Evolutionary conservation across 1,139 yeast species (phyloP), one percentile per base, ranked within the genome.

Genomic region (Lodderomyces jiufengensis): DNA sequence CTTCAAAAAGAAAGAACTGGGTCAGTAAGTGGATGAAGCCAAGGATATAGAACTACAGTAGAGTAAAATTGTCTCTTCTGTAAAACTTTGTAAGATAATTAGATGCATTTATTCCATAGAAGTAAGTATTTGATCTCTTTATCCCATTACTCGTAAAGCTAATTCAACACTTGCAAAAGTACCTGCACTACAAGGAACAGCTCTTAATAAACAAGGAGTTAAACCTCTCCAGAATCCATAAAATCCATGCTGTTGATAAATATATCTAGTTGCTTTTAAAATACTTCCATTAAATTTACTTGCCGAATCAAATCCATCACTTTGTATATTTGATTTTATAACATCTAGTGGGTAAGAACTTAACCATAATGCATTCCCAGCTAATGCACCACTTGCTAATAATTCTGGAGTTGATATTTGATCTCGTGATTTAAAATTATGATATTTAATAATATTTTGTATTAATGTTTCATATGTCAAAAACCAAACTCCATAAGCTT

Each of bases 401-500:
- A 83, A 65, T 52, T 81, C 80, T 44, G 79, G 73, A 0, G 90
- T 76, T 2, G 78, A 68, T 22, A 83, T 68, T 13, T 78, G 73
- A 31, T 69, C 62, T 41, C 90, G 61, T 11, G 66, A 59, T 24
- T 51, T 51, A 43, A 66, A 67, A 28, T 55, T 57, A 30, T 59
- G 55, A 9, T 48, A 47, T 23, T 53, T 50, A 24, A 64, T 57
- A 13, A 76, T 63, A 36, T 57, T 54, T 33, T 63, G 64, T 50
- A 84, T 76, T 37, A 84, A 58, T 29, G 65, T 68, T 52, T 84
- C 95, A 54, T 80, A 84, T 0, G 88, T 69, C 42, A 81, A 59
- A 48, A 84, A 84, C 94, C 94, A 84, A 11, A 82, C 79, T 11
- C 95, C 95, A 49, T 84, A 84, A 0, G 92, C 90, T 52, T 84